These are phyloP conservation scores for Umbilicus rupestris DNA, from an alignment of 164 flowering plant genomes.

Conservation along the genomic window DNA sequence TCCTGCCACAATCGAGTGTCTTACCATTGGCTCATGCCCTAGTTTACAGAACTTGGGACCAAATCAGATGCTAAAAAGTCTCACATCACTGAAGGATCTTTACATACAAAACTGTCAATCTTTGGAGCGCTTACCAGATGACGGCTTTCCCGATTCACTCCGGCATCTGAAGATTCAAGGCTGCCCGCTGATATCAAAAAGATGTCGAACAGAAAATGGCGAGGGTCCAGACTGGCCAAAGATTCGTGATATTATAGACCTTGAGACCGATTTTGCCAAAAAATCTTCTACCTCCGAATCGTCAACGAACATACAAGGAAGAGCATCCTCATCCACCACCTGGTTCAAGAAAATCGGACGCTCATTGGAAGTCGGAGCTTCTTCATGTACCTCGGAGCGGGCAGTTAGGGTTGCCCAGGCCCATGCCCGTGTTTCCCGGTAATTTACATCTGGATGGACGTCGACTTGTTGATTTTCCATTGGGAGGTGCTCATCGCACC, in stretches of 20 bases:
- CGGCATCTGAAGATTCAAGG: constrained; percentile 12
- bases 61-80: constrained; percentile 2
- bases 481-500: no score
- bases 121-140: constrained; percentile 14
- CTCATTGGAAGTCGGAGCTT: no score
- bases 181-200: constrained; percentile 9
- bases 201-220: constrained; percentile 3
- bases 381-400: no score
- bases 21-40: constrained; percentile 12
- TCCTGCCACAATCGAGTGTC: constrained; percentile 6
- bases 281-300: not conserved
- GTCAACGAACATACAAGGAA: not conserved
- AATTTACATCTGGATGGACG: no score
- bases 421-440: no score
- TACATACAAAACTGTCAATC: constrained; percentile 12
- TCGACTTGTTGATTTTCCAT: no score
- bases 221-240: constrained; percentile 16
- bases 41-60: constrained; percentile 7
- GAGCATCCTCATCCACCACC: not conserved
- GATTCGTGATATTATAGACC: constrained; percentile 12
- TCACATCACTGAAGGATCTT: constrained; percentile 13
- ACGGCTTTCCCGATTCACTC: constrained; percentile 11
- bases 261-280: constrained; percentile 7
- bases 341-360: no score
- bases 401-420: no score